A percentile compares a stretch with the other conserved stretches of the same genome.
phyloP scores from a whole-genome alignment of 352 stramenopile genomes.

The Globisporangium radiosum region DNA sequence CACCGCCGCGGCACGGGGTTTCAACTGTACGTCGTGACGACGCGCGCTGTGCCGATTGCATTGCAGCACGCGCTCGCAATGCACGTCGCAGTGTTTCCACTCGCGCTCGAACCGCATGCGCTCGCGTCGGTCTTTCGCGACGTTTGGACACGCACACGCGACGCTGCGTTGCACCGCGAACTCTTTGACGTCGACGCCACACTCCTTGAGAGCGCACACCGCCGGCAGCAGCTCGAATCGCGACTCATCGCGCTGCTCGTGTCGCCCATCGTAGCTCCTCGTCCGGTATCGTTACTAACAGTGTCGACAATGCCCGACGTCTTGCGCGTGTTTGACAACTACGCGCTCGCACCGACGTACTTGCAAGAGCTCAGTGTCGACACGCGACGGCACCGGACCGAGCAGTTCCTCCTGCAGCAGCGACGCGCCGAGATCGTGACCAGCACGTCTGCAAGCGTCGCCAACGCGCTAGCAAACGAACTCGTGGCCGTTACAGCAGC shows the following conservation, averaged over 20 bases:
- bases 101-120: constrained; percentile 3
- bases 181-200: constrained; percentile 11
- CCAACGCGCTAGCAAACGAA: neutral
- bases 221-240: constrained; percentile 2
- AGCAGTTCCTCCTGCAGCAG: constrained; percentile 7
- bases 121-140: constrained; percentile 22
- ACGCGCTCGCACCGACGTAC: neutral
- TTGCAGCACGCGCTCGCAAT: constrained; percentile 15
- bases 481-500: constrained; percentile 16
- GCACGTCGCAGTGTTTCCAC: constrained; percentile 21
- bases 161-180: constrained; percentile 12
- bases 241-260: neutral
- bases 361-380: constrained; percentile 3
- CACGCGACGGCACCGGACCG: constrained; percentile 4
- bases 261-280: neutral
- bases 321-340: constrained; percentile 1
- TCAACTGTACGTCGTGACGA: constrained; percentile 39
- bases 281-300: too few relatives aligned
- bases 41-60: constrained; percentile 6
- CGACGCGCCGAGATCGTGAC: neutral
- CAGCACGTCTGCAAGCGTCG: neutral
- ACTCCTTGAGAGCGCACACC: constrained; percentile 7
- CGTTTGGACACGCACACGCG: constrained; percentile 8
- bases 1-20: constrained; percentile 16
- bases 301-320: neutral